Evolutionary conservation across 768 basidiomycete species (phyloP), one percentile per base, ranked within the genome.

Genomic region (Lactarius deliciosus): DNA sequence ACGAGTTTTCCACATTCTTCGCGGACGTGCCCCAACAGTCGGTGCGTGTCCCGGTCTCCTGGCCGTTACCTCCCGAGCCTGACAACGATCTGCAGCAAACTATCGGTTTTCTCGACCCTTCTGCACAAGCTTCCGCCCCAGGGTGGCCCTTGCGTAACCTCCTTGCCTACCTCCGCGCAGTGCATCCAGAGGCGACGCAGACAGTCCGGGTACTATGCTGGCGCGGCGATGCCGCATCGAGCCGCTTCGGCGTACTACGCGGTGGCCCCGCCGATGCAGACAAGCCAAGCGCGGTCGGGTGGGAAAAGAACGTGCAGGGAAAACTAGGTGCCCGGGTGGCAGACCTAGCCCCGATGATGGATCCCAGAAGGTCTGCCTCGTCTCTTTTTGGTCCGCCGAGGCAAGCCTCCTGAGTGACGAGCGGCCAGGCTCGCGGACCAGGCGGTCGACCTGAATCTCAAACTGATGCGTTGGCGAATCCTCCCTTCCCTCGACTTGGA

Each of bases 401-500:
- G 8, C 0, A 40, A 22, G 13, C 43, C n/a, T 36, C 43, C n/a
- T 43, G 25, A 22, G n/a, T 60, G 20, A 45, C 57, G 58, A 63
- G 45, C 30, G 47, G 9, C 20, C 69, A 94, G 94, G 71, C 84
- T 98, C 5, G 96, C 96, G 0, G 88, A 92, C 69, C 96, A 99
- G 76, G 97, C 97, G 0, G 94, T 98, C n/a, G 95, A 98, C 77
- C 81, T 99, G 47, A 99, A 98, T 74, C 81, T 98, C 57, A 98
- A 98, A 75, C 83, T 99, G 50, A 98, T 99, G 96, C 85, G 94
- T 22, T 98, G 96, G 96, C 85, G 96, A 22, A 94, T 98, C 70
- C 80, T 98, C 22, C 97, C 97, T 16, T 79, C 84, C 1, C 86
- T 99, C 58, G 85, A 98, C 69, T 82, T 98, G 15, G 96, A 97